phyloP scores from a whole-genome alignment of 176 grass and related monocot genomes.

The Pontederia crassipes region DNA sequence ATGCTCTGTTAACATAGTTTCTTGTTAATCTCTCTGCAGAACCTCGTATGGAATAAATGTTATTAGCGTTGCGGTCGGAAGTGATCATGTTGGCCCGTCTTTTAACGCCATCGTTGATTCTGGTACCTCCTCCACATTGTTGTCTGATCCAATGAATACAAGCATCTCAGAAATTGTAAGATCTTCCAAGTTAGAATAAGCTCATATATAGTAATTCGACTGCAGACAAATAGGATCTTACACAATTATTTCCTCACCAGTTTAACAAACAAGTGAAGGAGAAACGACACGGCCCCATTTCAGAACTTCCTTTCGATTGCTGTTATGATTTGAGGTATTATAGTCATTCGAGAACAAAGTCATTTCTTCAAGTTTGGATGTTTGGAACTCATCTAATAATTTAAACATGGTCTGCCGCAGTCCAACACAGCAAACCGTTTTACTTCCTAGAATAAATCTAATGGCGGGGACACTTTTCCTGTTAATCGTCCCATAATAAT shows the following conservation, averaged over 20 bases:
- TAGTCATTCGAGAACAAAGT: not conserved
- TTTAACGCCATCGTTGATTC: conserved; percentile 76
- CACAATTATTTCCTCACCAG: conserved; percentile 27
- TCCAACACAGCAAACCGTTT: conserved; percentile 18
- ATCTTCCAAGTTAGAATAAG: not conserved
- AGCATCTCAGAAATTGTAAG: conserved; percentile 59
- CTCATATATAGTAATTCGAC: no score
- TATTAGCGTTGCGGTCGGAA: conserved; percentile 33
- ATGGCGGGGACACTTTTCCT: conserved; percentile 57
- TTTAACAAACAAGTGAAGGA: conserved; percentile 57
- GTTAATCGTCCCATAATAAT: conserved; percentile 42
- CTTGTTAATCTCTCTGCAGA: conserved; percentile 27
- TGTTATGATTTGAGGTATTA: conserved; percentile 68
- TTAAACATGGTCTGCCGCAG: conserved; percentile 30
- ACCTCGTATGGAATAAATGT: conserved; percentile 73
- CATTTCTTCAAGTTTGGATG: not conserved
- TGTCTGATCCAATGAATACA: conserved; percentile 71
- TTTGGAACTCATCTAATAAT: conserved; percentile 7
- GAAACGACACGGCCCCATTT: not conserved
- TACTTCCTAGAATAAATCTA: conserved; percentile 44
- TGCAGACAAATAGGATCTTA: not conserved
- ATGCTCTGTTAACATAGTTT: not conserved
- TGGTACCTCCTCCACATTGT: conserved; percentile 74
- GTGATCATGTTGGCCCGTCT: conserved; percentile 18
- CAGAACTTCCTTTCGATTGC: conserved; percentile 57